These are phyloP conservation scores for Oidiodendron maius DNA, from an alignment of 495 filamentous ascomycete species.

Conservation along the genomic window DNA sequence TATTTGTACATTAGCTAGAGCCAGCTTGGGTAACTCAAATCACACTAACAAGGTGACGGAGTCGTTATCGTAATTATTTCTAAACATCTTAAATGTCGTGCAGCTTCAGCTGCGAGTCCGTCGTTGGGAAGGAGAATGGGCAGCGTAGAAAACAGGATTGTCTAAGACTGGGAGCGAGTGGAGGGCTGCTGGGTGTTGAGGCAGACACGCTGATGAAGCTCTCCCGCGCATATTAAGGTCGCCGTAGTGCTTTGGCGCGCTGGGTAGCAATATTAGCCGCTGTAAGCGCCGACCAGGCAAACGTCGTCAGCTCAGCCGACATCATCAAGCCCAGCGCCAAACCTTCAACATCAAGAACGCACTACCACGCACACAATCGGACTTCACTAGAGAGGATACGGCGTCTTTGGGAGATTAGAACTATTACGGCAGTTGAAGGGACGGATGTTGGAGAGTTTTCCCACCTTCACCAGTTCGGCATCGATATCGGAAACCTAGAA, in stretches of 20 bases:
- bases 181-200: slow-evolving; percentile 6
- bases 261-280: neutral
- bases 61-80: slow-evolving; percentile 99
- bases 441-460: no score
- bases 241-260: slow-evolving; percentile 2
- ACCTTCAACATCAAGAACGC: neutral
- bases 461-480: no score
- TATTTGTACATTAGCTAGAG: slow-evolving; percentile 30
- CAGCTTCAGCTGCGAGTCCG: slow-evolving; percentile 12
- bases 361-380: neutral
- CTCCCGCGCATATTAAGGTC: slow-evolving; percentile 10
- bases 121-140: neutral
- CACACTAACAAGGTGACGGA: slow-evolving; percentile 93
- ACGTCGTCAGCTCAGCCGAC: slow-evolving; percentile 2
- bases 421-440: no score
- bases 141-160: slow-evolving; percentile 1
- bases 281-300: neutral
- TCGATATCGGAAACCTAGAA: no score
- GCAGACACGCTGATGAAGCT: slow-evolving; percentile 25
- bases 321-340: neutral
- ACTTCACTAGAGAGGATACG: neutral
- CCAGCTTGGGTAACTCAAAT: neutral
- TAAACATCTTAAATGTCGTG: slow-evolving; percentile 67
- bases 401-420: no score
- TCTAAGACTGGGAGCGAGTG: slow-evolving; percentile 1